phyloP scores from a whole-genome alignment of 2,329 filamentous ascomycete species.

The Penicillium sp. region DNA sequence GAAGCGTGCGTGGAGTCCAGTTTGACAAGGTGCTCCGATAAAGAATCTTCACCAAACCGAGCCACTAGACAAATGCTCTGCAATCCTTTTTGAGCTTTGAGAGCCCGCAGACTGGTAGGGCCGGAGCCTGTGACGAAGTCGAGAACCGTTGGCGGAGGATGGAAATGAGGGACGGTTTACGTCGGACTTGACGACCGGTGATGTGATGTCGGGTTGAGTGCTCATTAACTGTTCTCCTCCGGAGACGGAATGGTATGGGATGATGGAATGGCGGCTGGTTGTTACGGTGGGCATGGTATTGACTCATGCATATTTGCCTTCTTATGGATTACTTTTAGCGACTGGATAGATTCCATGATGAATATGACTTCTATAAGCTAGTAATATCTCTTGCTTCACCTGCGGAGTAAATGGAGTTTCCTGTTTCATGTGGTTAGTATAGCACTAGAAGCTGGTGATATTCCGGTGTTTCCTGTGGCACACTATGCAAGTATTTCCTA shows the following conservation, averaged over 20 bases:
- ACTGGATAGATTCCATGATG: constrained; percentile 37
- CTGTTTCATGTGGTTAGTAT: background rate
- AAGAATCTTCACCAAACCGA: background rate
- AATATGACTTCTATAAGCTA: constrained; percentile 26
- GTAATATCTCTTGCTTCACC: background rate
- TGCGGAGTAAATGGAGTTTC: background rate
- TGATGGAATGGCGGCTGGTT: background rate
- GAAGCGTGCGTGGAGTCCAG: constrained; percentile 69
- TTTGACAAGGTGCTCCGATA: constrained; percentile 82
- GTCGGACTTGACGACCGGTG: background rate
- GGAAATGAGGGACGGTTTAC: background rate
- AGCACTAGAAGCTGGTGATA: too few relatives aligned
- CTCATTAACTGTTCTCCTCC: background rate
- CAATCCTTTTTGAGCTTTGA: background rate
- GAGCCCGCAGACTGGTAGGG: too few relatives aligned
- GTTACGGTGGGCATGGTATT: background rate
- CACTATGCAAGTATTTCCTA: background rate
- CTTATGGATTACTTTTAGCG: constrained; percentile 40
- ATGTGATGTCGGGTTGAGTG: background rate
- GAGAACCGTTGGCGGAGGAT: background rate
- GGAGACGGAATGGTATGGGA: background rate
- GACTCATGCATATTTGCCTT: constrained; percentile 24
- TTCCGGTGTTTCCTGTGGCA: too few relatives aligned
- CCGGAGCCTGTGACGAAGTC: background rate
- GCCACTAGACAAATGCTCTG: background rate